Evolutionary conservation across 139 green algal species (phyloP).

Genomic region (Eudorina sp.): DNA sequence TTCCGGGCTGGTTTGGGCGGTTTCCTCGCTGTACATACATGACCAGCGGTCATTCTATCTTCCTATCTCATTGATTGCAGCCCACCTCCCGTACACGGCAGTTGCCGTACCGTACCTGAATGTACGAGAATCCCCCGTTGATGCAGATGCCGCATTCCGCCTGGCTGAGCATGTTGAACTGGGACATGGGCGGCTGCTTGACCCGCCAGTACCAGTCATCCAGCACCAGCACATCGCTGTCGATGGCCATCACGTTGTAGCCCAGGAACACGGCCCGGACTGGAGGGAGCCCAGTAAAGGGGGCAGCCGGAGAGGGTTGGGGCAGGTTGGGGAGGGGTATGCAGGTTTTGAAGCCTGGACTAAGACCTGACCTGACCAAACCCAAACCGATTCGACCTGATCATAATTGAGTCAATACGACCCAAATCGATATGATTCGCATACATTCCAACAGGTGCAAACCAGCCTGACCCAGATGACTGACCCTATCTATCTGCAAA

Average conservation of each 20-base stretch:
- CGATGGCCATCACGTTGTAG: slow-evolving; percentile 34
- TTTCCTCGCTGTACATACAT: no score
- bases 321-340: not conserved
- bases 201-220: slow-evolving; percentile 22
- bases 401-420: no score
- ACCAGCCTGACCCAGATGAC: no score
- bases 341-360: not conserved
- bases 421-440: no score
- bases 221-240: not conserved
- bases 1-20: no score
- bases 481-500: no score
- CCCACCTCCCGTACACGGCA: no score
- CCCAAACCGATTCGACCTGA: no score
- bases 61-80: no score
- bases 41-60: no score
- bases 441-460: no score
- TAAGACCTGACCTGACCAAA: no score
- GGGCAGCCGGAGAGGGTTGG: not conserved
- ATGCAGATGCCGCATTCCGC: not conserved
- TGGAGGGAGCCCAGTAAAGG: not conserved
- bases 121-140: slow-evolving; percentile 23
- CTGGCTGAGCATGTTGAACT: slow-evolving; percentile 17
- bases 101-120: not conserved
- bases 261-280: slow-evolving; percentile 8
- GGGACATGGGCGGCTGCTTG: not conserved